Base-by-base conservation (phyloP, 129 eudicot species). In the Tagetes patula region DNA sequence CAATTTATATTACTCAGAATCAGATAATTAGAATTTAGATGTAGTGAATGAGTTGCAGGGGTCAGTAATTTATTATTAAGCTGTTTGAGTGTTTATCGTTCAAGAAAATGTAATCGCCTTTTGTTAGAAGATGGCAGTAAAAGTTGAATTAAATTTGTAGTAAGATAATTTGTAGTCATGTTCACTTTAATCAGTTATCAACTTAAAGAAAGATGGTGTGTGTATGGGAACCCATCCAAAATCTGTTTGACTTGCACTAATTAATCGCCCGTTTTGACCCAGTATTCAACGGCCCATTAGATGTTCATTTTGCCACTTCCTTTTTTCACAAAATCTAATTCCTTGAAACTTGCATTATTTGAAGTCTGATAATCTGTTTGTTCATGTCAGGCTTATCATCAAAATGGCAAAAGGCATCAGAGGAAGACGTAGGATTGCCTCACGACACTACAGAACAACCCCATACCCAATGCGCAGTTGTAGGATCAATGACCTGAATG, bases 371-470 rank as follows among this genome's bases (percentile, higher is more conserved):
- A 34, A 64, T 33, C 11, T 11, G 13, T 63, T 39, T 78, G 9
- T 78, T 64, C 33, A 41, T 47, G 38, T 53, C 78, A 79, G 82
- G 78, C 45, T 65, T 52, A 72, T 65, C n/a, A 41, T 43, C 6
- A 65, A 56, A 73, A 90, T 90, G 96, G 95, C 96, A 73, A 87
- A 90, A 83, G 84, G 95, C 47, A 81, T 89, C 77, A 83, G 91
- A 68, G 91, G 96, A 53, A 79, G 96, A 80, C 89, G 94, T 64
- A 78, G 96, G 79, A 85, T 70, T 61, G 78, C 86, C 70, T 87
- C 95, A 60, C 81, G 88, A 59, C 91, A 78, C 80, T 84, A 69
- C 89, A 84, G 91, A 68, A 67, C 83, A 56, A 77, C 82, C 78
- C 96, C 96, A 60, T 84, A 86, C 67, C 87, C 95, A 27, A 52